phyloP scores from a whole-genome alignment of 2,329 filamentous ascomycete species.

The Calonectria ilicicola region DNA sequence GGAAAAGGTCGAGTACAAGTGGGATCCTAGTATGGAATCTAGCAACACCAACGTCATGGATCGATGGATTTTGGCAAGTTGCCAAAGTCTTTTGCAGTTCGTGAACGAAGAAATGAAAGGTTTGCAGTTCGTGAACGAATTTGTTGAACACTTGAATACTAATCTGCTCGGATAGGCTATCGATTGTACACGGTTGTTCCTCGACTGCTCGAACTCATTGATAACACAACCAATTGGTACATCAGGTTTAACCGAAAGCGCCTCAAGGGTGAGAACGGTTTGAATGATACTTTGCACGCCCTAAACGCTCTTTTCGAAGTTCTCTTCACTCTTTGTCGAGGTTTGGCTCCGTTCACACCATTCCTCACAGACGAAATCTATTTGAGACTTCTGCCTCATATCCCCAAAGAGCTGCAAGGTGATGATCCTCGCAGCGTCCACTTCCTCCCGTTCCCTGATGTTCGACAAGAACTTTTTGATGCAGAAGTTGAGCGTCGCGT shows the following conservation, averaged over 20 bases:
- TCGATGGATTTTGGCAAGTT: constrained; percentile 92
- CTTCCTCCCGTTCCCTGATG: constrained; percentile 90
- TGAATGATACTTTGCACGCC: constrained; percentile 88
- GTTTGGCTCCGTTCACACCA: constrained; percentile 92
- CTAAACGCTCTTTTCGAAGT: constrained; percentile 96
- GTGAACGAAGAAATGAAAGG: constrained; percentile 93
- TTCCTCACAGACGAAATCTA: constrained; percentile 98
- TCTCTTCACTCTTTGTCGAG: constrained; percentile 87
- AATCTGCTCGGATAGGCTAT: constrained; percentile 61
- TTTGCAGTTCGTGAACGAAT: constrained; percentile 52
- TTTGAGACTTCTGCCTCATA: constrained; percentile 82
- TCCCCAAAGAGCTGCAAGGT: constrained; percentile 76
- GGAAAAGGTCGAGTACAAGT: constrained; percentile 80
- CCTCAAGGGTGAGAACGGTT: constrained; percentile 88
- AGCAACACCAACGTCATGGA: constrained; percentile 94
- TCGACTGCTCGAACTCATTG: constrained; percentile 83
- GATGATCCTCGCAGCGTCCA: constrained; percentile 89
- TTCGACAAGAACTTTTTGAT: constrained; percentile 90
- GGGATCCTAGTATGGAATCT: constrained; percentile 80
- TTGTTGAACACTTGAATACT: not conserved
- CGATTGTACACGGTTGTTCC: constrained; percentile 93
- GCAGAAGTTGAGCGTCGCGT: constrained; percentile 87
- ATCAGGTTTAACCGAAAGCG: constrained; percentile 94
- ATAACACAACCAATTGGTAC: constrained; percentile 99
- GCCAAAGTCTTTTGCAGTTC: constrained; percentile 90